phyloP scores from a whole-genome alignment of 352 stramenopile species.

The Aphanomyces invadans region DNA sequence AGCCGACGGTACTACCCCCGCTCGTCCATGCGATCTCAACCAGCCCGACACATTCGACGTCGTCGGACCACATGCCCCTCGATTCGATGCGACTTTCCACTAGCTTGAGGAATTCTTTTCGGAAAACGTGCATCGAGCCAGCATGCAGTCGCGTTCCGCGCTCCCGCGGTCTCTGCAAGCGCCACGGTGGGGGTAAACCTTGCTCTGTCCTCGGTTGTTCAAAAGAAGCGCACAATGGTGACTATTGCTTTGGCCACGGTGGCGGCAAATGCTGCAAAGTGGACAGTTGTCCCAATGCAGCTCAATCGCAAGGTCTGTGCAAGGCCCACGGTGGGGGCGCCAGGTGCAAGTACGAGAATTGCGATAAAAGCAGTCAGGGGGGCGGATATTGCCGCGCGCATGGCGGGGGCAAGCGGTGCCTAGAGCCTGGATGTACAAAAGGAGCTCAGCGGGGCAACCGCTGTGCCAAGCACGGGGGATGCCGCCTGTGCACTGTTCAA shows the following conservation, averaged over 20 bases:
- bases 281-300: slow-evolving; percentile 65
- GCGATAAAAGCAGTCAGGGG: slow-evolving; percentile 75
- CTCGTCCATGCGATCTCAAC: too few species aligned
- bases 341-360: slow-evolving; percentile 74
- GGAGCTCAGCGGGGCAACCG: slow-evolving; percentile 76
- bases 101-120: too few species aligned
- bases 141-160: slow-evolving; percentile 64
- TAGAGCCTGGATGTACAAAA: slow-evolving; percentile 63
- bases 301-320: slow-evolving; percentile 76
- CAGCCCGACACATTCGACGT: too few species aligned
- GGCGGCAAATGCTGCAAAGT: slow-evolving; percentile 84
- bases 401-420: slow-evolving; percentile 71
- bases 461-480: slow-evolving; percentile 72
- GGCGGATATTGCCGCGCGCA: slow-evolving; percentile 66
- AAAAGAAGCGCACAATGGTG: slow-evolving; percentile 80
- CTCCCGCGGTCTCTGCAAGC: slow-evolving; percentile 83
- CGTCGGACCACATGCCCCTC: too few species aligned
- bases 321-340: slow-evolving; percentile 82
- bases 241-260: slow-evolving; percentile 81
- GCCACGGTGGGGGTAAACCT: slow-evolving; percentile 72
- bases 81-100: too few species aligned
- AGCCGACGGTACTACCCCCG: not conserved
- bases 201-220: slow-evolving; percentile 78
- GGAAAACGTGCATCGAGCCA: slow-evolving; percentile 42
- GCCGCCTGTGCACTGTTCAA: slow-evolving; percentile 79